Evolutionary conservation across 257 asterid species (phyloP), one percentile per base, ranked within the genome.

Genomic region (Voacanga thouarsii): DNA sequence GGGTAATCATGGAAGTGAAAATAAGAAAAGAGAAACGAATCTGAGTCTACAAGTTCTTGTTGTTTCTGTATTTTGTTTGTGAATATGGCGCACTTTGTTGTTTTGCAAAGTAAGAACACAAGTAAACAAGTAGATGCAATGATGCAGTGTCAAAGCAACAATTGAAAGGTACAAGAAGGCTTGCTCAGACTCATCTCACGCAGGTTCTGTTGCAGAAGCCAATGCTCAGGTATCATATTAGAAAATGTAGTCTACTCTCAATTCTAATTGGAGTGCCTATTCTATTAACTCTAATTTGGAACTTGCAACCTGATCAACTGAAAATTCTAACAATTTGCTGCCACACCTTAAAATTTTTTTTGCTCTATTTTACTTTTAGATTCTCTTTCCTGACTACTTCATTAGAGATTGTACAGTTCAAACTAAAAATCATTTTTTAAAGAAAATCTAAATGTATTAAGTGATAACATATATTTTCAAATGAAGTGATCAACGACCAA

Each of bases 131-230:
- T 64, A 5, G 24, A 16, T 68, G 19, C 15, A 4, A 76, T 84
- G 81, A 11, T 80, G 63, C 89, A 95, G 99, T 88, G 99, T 94
- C 57, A 94, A 91, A 84, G 97, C 82, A 78, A 94, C 97, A 72
- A 91, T 94, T 70, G 97, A 94, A 37, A 88, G 97, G 94, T 94
- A 94, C 94, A 94, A 94, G 92, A 94, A 90, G 83, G 94, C 93
- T 75, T 85, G 88, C 82, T 86, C 99, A 60, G 98, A 92, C 86
- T 82, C 99, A 78, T 65, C 92, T 49, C 86, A 81, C 53, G 85
- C 84, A 68, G 96, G 94, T 55, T 90, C 96, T 41, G 79, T 87
- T 73, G 87, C 99, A 72, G 99, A 95, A 87, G 90, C 91, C 75
- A 95, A 91, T 82, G 90, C 96, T 86, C 99, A 94, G 97, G 98